Conservation (phyloP, 169 alveolate species). For the Babesia divergens region DNA sequence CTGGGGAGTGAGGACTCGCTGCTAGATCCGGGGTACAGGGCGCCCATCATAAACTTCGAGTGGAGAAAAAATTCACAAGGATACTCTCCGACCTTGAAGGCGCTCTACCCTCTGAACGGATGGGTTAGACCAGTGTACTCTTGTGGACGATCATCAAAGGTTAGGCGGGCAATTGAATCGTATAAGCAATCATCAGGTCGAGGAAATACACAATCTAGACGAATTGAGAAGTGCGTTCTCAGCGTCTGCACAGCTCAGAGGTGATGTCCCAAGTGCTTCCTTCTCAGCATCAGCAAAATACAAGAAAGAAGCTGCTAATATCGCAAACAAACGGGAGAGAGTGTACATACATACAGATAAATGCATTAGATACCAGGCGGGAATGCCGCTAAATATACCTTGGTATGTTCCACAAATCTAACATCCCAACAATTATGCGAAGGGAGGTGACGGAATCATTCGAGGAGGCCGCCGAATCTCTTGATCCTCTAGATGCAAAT, state of each 20-base stretch:
- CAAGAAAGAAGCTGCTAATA: conserved; percentile 32
- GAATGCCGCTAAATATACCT: conserved; percentile 54
- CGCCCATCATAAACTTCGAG: conserved; percentile 52
- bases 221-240: conserved; percentile 56
- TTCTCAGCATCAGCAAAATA: conserved; percentile 61
- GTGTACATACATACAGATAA: conserved; percentile 41
- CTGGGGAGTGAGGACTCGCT: conserved; percentile 50
- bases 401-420: conserved; percentile 47
- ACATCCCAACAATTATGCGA: background rate
- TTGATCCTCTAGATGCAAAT: conserved; percentile 13
- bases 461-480: conserved; percentile 3
- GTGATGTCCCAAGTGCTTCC: conserved; percentile 50
- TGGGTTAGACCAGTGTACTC: conserved; percentile 66
- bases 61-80: conserved; percentile 61
- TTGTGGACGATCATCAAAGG: conserved; percentile 58
- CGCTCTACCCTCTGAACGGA: conserved; percentile 64
- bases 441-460: conserved; percentile 50
- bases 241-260: conserved; percentile 52
- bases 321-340: conserved; percentile 30
- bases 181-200: conserved; percentile 10
- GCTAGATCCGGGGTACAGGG: conserved; percentile 67
- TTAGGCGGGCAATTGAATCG: background rate
- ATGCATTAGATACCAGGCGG: conserved; percentile 61
- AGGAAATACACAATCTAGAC: conserved; percentile 50
- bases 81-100: conserved; percentile 58